Percentiles rank a stretch among this genome's conserved stretches.
phyloP scores from a whole-genome alignment of 2,329 filamentous ascomycete genomes.

The Scytalidium sp. region DNA sequence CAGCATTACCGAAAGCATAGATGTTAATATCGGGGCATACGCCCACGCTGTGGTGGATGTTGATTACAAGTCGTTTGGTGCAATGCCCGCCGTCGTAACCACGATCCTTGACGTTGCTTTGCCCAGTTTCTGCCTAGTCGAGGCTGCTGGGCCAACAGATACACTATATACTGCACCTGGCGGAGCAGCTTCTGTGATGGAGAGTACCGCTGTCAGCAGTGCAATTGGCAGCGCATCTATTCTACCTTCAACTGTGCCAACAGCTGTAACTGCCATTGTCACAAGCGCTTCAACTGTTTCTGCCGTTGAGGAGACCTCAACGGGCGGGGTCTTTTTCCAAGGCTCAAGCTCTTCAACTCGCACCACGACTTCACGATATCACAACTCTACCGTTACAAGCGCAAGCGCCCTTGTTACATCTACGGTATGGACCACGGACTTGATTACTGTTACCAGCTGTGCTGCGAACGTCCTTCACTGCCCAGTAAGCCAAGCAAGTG shows the following conservation, averaged over 20 bases:
- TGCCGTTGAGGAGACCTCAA: neutral
- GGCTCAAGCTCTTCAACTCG: neutral
- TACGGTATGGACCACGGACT: constrained; percentile 12
- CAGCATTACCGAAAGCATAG: constrained; percentile 10
- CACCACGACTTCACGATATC: neutral
- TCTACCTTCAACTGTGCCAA: neutral
- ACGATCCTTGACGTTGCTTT: constrained; percentile 11
- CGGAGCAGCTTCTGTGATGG: neutral
- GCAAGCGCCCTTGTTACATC: constrained; percentile 12
- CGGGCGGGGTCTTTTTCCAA: neutral
- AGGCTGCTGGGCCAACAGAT: neutral
- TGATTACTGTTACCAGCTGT: constrained; percentile 13
- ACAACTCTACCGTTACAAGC: constrained; percentile 8
- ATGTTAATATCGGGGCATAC: constrained; percentile 18
- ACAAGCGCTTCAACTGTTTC: neutral
- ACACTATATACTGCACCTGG: neutral
- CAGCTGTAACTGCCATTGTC: neutral
- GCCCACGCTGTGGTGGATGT: constrained; percentile 15
- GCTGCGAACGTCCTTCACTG: constrained; percentile 14
- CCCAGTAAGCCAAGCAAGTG: constrained; percentile 6
- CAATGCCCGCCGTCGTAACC: constrained; percentile 11
- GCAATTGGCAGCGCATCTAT: neutral
- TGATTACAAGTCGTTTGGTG: constrained; percentile 14
- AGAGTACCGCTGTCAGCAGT: neutral
- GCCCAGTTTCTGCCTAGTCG: constrained; percentile 9